A percentile compares a stretch with the other conserved stretches of the same genome.
These are phyloP conservation scores for Sphagnum magellanicum DNA, from an alignment of 228 moss, liverwort and hornwort species.

Conservation along the genomic window DNA sequence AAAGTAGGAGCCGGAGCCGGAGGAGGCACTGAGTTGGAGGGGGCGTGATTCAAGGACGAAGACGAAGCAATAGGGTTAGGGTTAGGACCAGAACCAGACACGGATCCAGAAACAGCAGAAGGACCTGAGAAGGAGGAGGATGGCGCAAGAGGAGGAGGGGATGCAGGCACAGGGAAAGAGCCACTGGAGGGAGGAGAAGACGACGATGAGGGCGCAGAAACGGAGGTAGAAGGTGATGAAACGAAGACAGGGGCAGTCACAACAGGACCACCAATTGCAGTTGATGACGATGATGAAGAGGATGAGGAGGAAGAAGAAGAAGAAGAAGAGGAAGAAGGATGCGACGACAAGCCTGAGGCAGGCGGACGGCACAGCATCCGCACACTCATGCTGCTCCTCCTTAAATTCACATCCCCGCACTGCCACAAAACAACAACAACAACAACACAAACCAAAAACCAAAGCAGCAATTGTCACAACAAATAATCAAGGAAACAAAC, in stretches of 20 bases:
- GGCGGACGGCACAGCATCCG: conserved; percentile 80
- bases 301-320: neutral
- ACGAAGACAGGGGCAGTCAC: no score
- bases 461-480: no score
- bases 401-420: conserved; percentile 6
- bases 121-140: conserved; percentile 7
- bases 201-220: conserved; percentile 25
- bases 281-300: conserved; percentile 2
- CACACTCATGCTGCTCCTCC: conserved; percentile 71
- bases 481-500: no score
- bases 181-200: conserved; percentile 26
- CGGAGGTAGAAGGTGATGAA: neutral
- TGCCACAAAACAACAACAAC: no score
- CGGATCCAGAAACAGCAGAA: neutral
- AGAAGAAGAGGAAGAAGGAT: conserved; percentile 11
- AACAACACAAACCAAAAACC: no score
- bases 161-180: conserved; percentile 32
- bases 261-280: no score
- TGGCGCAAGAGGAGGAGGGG: conserved; percentile 18
- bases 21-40: conserved; percentile 11
- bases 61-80: neutral
- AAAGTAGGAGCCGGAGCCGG: conserved; percentile 12
- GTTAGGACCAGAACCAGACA: conserved; percentile 1
- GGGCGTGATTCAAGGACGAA: conserved; percentile 16
- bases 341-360: conserved; percentile 15